Percentiles rank a stretch among this genome's conserved stretches.
phyloP scores from a whole-genome alignment of 139 green algal species.

The Chlamydomonas incerta region DNA sequence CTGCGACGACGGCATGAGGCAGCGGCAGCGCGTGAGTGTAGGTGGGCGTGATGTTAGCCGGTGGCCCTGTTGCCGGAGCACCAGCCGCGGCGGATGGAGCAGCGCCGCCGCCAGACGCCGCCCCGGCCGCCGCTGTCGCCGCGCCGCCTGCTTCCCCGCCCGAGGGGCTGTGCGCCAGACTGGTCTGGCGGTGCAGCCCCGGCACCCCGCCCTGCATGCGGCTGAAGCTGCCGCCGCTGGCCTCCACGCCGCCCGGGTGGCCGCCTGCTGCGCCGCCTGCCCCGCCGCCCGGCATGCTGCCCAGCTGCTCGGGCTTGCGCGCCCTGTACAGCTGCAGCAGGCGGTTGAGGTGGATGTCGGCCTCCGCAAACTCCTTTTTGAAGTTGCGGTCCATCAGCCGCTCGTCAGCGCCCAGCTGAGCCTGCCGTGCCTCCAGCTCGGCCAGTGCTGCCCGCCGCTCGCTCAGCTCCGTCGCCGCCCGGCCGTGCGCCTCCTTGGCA shows the following conservation, averaged over 20 bases:
- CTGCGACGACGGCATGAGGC: neutral
- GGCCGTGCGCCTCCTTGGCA: constrained; percentile 32
- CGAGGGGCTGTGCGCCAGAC: too few relatives aligned
- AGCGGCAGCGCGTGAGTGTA: constrained; percentile 6
- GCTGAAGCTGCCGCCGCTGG: neutral
- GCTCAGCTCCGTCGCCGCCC: constrained; percentile 17
- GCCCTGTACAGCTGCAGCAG: constrained; percentile 59
- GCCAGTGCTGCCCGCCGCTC: constrained; percentile 30
- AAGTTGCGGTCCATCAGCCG: constrained; percentile 56
- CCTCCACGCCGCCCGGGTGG: neutral
- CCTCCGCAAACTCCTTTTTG: constrained; percentile 60
- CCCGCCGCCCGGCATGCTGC: neutral
- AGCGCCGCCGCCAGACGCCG: too few relatives aligned
- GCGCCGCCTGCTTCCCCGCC: too few relatives aligned
- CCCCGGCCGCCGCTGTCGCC: too few relatives aligned
- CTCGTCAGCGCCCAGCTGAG: constrained; percentile 41
- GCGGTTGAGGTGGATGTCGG: constrained; percentile 32
- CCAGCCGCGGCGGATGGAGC: too few relatives aligned
- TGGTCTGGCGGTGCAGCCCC: neutral
- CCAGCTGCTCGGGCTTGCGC: constrained; percentile 27
- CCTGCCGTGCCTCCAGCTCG: constrained; percentile 5
- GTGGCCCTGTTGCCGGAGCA: too few relatives aligned
- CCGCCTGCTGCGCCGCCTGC: neutral
- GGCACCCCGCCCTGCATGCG: neutral
- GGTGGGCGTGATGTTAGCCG: neutral